These are phyloP conservation scores for Adansonia digitata DNA, from an alignment of 345 rosid species.

Conservation along the genomic window DNA sequence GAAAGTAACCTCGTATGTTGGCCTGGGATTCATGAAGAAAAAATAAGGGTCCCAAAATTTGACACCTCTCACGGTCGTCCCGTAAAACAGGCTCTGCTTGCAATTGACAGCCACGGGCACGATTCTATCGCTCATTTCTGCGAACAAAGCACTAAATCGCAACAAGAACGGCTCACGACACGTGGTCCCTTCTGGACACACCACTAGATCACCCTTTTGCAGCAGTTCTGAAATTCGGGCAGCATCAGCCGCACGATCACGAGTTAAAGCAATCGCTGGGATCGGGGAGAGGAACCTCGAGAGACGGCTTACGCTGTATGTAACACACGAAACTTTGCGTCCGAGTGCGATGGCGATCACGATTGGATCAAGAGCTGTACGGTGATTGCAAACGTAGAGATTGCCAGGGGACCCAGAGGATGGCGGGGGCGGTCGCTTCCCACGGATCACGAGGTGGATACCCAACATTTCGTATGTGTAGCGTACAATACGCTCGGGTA, in stretches of 20 bases:
- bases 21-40: slow-evolving; percentile 95
- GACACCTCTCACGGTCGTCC: slow-evolving; percentile 86
- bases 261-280: slow-evolving; percentile 86
- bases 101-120: slow-evolving; percentile 91
- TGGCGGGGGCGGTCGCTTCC: slow-evolving; percentile 74
- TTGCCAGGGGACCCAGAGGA: slow-evolving; percentile 65
- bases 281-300: slow-evolving; percentile 79
- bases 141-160: slow-evolving; percentile 90
- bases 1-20: slow-evolving; percentile 65
- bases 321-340: slow-evolving; percentile 82
- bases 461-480: slow-evolving; percentile 89
- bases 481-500: slow-evolving; percentile 90
- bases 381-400: slow-evolving; percentile 90
- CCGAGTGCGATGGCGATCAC: slow-evolving; percentile 81
- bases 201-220: slow-evolving; percentile 81
- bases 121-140: slow-evolving; percentile 87
- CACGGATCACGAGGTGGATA: slow-evolving; percentile 70
- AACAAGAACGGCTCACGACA: slow-evolving; percentile 78
- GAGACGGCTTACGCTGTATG: slow-evolving; percentile 91
- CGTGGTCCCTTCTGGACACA: slow-evolving; percentile 95
- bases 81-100: slow-evolving; percentile 77
- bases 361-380: slow-evolving; percentile 78
- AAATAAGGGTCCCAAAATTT: slow-evolving; percentile 92
- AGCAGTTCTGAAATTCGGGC: slow-evolving; percentile 61
- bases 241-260: slow-evolving; percentile 84